Base-by-base conservation (phyloP, 179 eudicot species). In the Silene vulgaris region DNA sequence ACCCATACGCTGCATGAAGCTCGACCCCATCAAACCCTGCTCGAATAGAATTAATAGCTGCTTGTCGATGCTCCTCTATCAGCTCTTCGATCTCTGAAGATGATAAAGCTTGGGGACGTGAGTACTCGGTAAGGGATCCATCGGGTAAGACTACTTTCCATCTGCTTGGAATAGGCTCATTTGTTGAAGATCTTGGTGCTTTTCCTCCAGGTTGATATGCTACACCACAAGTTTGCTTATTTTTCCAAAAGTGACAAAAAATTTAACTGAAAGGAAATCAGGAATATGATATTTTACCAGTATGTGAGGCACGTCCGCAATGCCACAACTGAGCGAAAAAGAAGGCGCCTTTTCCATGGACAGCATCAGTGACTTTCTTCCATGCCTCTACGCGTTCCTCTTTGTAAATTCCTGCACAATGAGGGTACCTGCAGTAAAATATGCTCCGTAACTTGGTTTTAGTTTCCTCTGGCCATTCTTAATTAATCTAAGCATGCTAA, bases 21-120 rank as follows among this genome's bases (percentile, higher is more conserved):
- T 93, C 97, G 67, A 91, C 81, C 4, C 98, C 98, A 79, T 91
- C 96, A 77, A 91, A 93, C 23, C 98, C 98, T 76, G 97, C 98
- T 86, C 78, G 85, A 65, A 91, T 82, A 61, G 97, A 84, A 57
- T 88, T 93, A 67, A 85, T 74, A 74, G 98, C 95, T 3, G 97
- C 93, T 77, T 80, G 89, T 8, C 91, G 89, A 80, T 89, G 89
- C 30, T 88, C 76, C 28, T 86, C 83, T 16, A 89, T 85, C 48
- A 91, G 76, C 73, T 80, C 75, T 1, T 74, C 80, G 17, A 89
- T 82, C 74, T 93, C 91, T 20, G 81, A 21, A 48, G 86, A 77
- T 29, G 87, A 20, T 75, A 90, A 72, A 50, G 90, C 79, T 71
- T 80, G 84, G 9, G 97, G 98, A 7, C 54, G 74, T 3, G 97